Conservation (phyloP, 2,329 filamentous ascomycete genomes). For the Cryphonectria japonica region DNA sequence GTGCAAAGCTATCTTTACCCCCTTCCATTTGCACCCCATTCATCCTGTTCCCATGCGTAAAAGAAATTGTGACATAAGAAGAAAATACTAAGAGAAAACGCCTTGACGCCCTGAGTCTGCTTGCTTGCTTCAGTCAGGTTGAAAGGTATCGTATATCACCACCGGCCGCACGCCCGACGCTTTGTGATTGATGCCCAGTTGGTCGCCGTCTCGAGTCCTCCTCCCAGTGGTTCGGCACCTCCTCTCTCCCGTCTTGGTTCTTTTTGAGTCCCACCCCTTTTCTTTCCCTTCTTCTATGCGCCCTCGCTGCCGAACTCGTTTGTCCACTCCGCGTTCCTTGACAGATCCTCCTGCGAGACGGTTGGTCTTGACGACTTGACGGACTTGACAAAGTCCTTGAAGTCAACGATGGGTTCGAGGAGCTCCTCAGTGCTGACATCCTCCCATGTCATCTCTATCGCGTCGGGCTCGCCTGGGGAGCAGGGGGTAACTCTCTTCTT, state of each 20-base stretch:
- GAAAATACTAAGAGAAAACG: slow-evolving; percentile 17
- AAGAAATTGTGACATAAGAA: slow-evolving; percentile 1
- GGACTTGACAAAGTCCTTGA: slow-evolving; percentile 93
- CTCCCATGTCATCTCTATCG: slow-evolving; percentile 92
- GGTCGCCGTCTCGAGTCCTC: neutral
- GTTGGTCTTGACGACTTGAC: slow-evolving; percentile 88
- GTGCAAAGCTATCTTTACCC: slow-evolving; percentile 8
- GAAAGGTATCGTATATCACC: slow-evolving; percentile 3
- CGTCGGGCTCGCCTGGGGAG: slow-evolving; percentile 85
- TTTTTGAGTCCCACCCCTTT: neutral
- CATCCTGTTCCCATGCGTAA: slow-evolving; percentile 22
- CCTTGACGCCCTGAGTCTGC: slow-evolving; percentile 28
- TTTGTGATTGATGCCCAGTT: neutral
- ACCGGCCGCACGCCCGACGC: neutral
- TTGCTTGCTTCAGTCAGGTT: slow-evolving; percentile 10
- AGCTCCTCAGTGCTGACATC: slow-evolving; percentile 82
- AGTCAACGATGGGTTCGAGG: slow-evolving; percentile 80
- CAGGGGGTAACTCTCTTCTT: slow-evolving; percentile 80
- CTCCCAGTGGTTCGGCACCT: neutral
- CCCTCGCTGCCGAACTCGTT: slow-evolving; percentile 95
- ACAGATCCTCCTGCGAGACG: slow-evolving; percentile 84
- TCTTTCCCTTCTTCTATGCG: slow-evolving; percentile 40
- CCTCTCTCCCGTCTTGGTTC: neutral
- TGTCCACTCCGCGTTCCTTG: slow-evolving; percentile 89
- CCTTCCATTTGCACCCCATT: neutral